Percentiles rank a stretch among this genome's conserved stretches.
Conservation (phyloP, 2,329 filamentous ascomycete species). For the Pseudogymnoascus sp. region DNA sequence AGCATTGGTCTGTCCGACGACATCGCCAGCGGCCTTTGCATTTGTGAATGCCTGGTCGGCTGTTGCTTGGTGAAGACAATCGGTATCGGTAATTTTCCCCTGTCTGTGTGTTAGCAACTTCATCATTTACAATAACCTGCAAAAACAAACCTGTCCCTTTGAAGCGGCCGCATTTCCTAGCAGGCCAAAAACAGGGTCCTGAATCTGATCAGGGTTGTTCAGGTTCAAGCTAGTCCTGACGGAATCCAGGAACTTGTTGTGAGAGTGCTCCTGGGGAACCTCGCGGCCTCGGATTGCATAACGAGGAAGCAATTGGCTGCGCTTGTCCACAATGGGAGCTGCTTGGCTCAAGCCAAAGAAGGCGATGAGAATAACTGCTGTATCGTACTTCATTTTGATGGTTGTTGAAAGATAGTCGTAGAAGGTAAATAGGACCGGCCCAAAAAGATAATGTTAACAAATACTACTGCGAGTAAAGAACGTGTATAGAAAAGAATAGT, state of each 20-base stretch:
- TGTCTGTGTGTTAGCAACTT: constrained; percentile 16
- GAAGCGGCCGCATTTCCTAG: constrained; percentile 45
- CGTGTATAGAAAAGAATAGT: constrained; percentile 23
- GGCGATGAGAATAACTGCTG: constrained; percentile 22
- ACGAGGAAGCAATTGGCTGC: constrained; percentile 15
- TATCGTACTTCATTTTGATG: constrained; percentile 30
- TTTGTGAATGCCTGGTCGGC: constrained; percentile 56
- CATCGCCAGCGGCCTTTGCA: constrained; percentile 46
- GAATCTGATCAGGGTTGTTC: constrained; percentile 42
- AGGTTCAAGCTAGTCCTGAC: constrained; percentile 38
- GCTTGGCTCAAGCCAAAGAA: constrained; percentile 26
- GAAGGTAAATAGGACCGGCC: constrained; percentile 25
- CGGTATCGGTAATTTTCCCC: constrained; percentile 41
- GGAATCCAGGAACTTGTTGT: constrained; percentile 40
- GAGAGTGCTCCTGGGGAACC: constrained; percentile 50
- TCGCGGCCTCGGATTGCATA: constrained; percentile 33
- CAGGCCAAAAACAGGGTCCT: constrained; percentile 43
- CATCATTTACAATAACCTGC: neutral
- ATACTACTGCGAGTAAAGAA: constrained; percentile 21
- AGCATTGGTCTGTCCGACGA: constrained; percentile 44
- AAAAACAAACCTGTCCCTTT: constrained; percentile 27
- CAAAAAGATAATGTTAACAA: constrained; percentile 16
- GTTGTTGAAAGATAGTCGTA: constrained; percentile 13
- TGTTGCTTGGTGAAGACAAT: constrained; percentile 51
- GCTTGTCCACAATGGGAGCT: constrained; percentile 21